Conservation (phyloP, 179 eudicot genomes). For the Silene noctiflora region DNA sequence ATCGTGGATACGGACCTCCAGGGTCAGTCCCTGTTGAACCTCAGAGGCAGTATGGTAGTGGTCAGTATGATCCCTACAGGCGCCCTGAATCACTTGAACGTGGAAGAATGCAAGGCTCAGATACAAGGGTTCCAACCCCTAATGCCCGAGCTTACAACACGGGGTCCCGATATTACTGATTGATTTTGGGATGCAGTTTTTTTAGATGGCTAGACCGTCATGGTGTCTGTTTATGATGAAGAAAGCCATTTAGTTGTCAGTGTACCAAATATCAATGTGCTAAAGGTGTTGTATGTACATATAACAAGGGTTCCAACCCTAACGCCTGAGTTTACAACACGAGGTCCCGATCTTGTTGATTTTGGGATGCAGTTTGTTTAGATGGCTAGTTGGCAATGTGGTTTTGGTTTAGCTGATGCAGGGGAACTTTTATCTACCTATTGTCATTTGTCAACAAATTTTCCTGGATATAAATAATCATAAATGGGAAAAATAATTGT, state of each 20-base stretch:
- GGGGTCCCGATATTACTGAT: constrained; percentile 62
- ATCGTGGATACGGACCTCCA: constrained; percentile 40
- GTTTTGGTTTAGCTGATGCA: neutral
- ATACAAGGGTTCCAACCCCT: constrained; percentile 60
- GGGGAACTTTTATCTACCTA: no score
- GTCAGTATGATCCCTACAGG: constrained; percentile 59
- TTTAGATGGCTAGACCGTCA: neutral
- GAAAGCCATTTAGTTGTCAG: neutral
- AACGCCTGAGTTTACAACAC: constrained; percentile 59
- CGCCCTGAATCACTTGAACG: constrained; percentile 52
- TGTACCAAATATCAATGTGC: constrained; percentile 4
- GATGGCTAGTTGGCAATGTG: neutral
- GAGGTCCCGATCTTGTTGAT: constrained; percentile 53
- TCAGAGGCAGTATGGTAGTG: constrained; percentile 41
- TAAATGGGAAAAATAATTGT: no score
- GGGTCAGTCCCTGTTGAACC: constrained; percentile 40
- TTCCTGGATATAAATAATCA: no score
- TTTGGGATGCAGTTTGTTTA: neutral
- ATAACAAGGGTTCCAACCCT: constrained; percentile 23
- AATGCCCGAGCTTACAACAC: constrained; percentile 62
- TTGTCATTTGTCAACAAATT: no score
- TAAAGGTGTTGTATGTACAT: constrained; percentile 1
- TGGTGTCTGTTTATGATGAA: neutral
- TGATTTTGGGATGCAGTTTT: neutral
- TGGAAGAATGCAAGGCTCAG: constrained; percentile 53